Conservation (phyloP, 345 rosid species). For the Nephelium lappaceum region DNA sequence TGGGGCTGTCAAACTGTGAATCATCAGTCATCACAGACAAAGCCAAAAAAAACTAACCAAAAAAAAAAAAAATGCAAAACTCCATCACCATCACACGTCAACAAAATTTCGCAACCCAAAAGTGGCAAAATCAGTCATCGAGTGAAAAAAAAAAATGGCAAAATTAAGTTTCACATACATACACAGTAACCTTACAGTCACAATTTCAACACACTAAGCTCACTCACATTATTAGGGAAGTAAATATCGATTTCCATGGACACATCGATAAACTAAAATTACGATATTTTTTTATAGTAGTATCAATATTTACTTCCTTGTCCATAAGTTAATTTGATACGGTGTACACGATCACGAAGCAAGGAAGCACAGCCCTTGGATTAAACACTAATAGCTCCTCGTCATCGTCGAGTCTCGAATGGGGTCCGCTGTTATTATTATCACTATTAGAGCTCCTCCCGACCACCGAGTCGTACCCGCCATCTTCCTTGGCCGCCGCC, state of each 20-base stretch:
- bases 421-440: slow-evolving; percentile 17
- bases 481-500: slow-evolving; percentile 46
- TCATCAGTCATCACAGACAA: background rate
- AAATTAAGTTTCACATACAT: slow-evolving; percentile 4
- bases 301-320: too few relatives aligned
- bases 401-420: slow-evolving; percentile 63
- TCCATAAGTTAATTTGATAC: slow-evolving; percentile 13
- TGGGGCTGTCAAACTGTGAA: background rate
- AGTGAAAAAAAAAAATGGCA: too few relatives aligned
- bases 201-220: slow-evolving; percentile 11
- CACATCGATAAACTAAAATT: background rate
- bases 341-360: slow-evolving; percentile 86
- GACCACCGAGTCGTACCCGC: slow-evolving; percentile 72
- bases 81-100: slow-evolving; percentile 1
- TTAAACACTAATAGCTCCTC: slow-evolving; percentile 87
- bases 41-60: background rate
- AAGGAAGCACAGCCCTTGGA: slow-evolving; percentile 99
- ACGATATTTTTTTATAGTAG: too few relatives aligned
- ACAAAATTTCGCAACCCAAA: background rate
- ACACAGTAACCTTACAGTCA: background rate
- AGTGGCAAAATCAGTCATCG: too few relatives aligned
- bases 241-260: background rate
- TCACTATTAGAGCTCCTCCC: slow-evolving; percentile 54
- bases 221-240: slow-evolving; percentile 1
- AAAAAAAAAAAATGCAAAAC: background rate